Percentiles rank a stretch among this genome's conserved stretches.
Evolutionary conservation across 2,329 filamentous ascomycete species (phyloP).

Genomic region (Nigrograna mackinnonii): DNA sequence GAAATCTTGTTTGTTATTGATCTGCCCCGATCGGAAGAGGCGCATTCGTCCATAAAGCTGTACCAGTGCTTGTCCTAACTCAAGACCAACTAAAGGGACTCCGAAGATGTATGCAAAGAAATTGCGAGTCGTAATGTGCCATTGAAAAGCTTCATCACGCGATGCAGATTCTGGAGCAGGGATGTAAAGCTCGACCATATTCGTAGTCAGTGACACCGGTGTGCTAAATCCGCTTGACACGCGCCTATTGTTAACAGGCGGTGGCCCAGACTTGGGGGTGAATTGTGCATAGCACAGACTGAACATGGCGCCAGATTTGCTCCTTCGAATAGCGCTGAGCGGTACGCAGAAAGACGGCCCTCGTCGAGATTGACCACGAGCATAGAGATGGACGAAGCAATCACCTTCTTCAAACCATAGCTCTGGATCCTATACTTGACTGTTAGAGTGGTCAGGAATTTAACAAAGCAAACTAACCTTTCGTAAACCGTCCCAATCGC

Average conservation of each 20-base stretch:
- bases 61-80: constrained; percentile 67
- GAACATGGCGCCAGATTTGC: constrained; percentile 65
- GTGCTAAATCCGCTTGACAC: constrained; percentile 43
- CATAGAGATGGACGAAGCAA: constrained; percentile 71
- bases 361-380: constrained; percentile 64
- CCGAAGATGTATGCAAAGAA: constrained; percentile 73
- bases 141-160: constrained; percentile 60
- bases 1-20: constrained; percentile 64
- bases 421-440: constrained; percentile 64
- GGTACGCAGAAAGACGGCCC: constrained; percentile 71
- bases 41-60: constrained; percentile 68
- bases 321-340: constrained; percentile 59
- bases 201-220: constrained; percentile 30
- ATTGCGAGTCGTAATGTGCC: constrained; percentile 73
- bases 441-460: constrained; percentile 2
- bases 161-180: constrained; percentile 61
- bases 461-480: constrained; percentile 39
- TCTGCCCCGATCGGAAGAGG: constrained; percentile 58
- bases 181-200: constrained; percentile 66
- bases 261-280: constrained; percentile 14
- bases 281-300: constrained; percentile 46
- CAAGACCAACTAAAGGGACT: constrained; percentile 68
- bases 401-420: constrained; percentile 71
- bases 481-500: constrained; percentile 50
- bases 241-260: constrained; percentile 11